Base-by-base conservation (phyloP, 495 filamentous ascomycete genomes). In the Penicillium diatomitis region DNA sequence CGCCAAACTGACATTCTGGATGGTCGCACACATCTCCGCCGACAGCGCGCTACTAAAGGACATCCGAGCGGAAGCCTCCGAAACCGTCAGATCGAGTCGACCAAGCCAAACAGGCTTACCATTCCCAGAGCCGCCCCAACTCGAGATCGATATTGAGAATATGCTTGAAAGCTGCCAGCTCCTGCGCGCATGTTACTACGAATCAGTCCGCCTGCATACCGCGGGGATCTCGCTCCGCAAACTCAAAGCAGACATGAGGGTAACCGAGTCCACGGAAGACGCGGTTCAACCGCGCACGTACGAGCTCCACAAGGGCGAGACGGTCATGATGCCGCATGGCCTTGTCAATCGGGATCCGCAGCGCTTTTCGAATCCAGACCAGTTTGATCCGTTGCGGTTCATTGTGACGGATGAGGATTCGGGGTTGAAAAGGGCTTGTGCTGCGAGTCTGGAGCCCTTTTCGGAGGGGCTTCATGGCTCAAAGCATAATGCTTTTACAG, bases 1-100 rank as follows among this genome's bases (percentile, higher is more conserved):
- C 2, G 68, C 74, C 9, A 68, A 72, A 32, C 61, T 75, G 40
- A 70, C 73, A 3, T 83, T 79, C 56, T 84, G 80, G 80, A 70
- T 71, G 41, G 43, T 82, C 12, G 53, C 79, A 10, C 78, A 72
- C 44, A 71, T 84, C 32, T 74, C 74, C 49, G 58, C 70, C 8
- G 71, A 70, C 28, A 64, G 67, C 7, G 56, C 55, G 1, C 65
- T 80, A 20, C 48, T 80, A 6, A 60, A 63, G n/a, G 63, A 65
- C 4, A 67, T 85, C 12, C 70, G 75, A 9, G 61, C 67, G 27
- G 83, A 85, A 55, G 73, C 79, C 6, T 58, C 58, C 3, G 64
- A 72, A 0, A 79, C 62, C 41, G 72, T 69, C 6, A 63, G 66
- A 38, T 66, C 72, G 4, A 56, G 60, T 1, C 69, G 80, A 38